Evolutionary conservation across 306 rosid species (phyloP), one percentile per base, ranked within the genome.

Genomic region (Echinosophora koreensis): DNA sequence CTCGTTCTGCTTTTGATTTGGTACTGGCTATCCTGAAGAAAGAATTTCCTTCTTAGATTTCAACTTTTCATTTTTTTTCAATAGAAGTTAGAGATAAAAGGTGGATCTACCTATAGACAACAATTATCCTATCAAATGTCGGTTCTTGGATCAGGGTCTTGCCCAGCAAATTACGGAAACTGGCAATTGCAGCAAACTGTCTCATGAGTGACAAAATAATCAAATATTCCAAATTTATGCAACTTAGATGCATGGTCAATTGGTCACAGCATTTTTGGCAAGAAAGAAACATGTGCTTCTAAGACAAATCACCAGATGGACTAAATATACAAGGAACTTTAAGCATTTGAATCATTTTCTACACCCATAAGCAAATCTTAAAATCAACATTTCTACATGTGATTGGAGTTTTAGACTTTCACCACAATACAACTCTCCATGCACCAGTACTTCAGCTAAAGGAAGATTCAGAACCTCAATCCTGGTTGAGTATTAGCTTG

Each of bases 61-160:
- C 82, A 84, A 80, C 30, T n/a, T 71, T 57, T 39, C 8, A 12
- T 55, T 13, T 27, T n/a, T n/a, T 71, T 57, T 39, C 8, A 12
- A 71, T 13, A 51, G n/a, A 70, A 14, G 37, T 56, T 65, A 80
- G 61, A 80, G 46, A 74, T 72, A 38, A 32, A 62, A 70, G 8
- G 63, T 46, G 62, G 56, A 77, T 47, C 65, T 86, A 95, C 98
- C 98, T 90, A 93, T 95, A 92, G 69, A 92, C 87, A 50, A 95
- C 97, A 75, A 92, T 95, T 18, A 95, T 92, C 87, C 97, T 80
- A 79, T 92, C 98, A 82, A 95, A 95, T 60, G 98, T 95, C 10
- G 98, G 98, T 85, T 95, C 98, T 84, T 95, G 97, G 77, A 95
- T 92, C 73, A 88, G 82, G 69, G 83, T 91, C 86, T 87, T 90